Evolutionary conservation across 1,284 basidiomycete species (phyloP).

Genomic region (Cerrena zonata): DNA sequence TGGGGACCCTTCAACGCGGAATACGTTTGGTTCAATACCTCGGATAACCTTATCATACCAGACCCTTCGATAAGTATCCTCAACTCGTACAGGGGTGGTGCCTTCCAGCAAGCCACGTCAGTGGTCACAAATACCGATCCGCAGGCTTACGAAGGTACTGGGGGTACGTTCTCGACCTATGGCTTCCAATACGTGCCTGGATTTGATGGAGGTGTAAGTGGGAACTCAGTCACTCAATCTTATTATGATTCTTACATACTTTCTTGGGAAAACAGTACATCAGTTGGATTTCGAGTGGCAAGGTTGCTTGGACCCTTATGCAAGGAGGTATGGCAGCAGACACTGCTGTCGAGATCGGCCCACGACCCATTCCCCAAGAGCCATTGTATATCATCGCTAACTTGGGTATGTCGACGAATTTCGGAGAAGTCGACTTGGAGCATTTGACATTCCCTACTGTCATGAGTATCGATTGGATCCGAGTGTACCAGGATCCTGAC

Average conservation of each 20-base stretch:
- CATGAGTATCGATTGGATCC: conserved; percentile 78
- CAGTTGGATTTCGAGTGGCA: conserved; percentile 66
- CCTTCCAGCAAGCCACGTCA: conserved; percentile 46
- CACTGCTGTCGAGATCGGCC: conserved; percentile 56
- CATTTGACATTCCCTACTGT: conserved; percentile 63
- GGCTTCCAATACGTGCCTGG: conserved; percentile 59
- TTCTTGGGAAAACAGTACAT: conserved; percentile 54
- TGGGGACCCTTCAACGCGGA: conserved; percentile 48
- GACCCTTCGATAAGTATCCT: conserved; percentile 37
- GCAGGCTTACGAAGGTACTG: conserved; percentile 37
- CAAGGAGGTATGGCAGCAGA: conserved; percentile 71
- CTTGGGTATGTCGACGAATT: conserved; percentile 77
- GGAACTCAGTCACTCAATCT: too few species aligned
- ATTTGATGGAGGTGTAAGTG: conserved; percentile 31
- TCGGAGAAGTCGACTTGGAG: conserved; percentile 63
- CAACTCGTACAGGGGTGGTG: conserved; percentile 51
- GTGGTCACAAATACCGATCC: conserved; percentile 30
- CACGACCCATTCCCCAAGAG: conserved; percentile 75
- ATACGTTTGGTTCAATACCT: conserved; percentile 38
- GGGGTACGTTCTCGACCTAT: conserved; percentile 48
- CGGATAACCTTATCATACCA: conserved; percentile 39
- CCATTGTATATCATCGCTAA: conserved; percentile 82
- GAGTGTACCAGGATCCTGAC: conserved; percentile 72
- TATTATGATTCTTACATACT: background rate
- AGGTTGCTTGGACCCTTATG: conserved; percentile 72